Percentiles rank a stretch among this genome's conserved stretches.
phyloP scores from a whole-genome alignment of 2,329 filamentous ascomycete genomes.

The Lizonia empirigonia region DNA sequence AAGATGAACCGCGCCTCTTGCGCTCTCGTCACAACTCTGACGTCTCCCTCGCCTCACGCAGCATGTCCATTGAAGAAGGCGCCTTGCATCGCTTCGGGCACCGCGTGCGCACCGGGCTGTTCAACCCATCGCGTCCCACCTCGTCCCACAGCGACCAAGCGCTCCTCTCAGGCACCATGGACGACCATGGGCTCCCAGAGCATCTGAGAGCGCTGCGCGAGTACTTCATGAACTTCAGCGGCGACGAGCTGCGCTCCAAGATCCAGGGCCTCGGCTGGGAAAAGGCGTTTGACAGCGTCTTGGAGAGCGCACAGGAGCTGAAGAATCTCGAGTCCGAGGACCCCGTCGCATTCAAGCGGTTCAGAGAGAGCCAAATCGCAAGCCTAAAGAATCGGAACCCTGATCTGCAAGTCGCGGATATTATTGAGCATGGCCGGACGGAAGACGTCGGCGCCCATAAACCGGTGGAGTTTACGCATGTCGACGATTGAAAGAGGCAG shows the following conservation, averaged over 20 bases:
- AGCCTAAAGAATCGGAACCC: constrained; percentile 46
- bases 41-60: constrained; percentile 69
- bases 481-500: not conserved
- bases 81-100: constrained; percentile 72
- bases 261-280: constrained; percentile 61
- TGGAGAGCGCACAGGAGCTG: constrained; percentile 70
- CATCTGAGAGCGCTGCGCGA: constrained; percentile 63
- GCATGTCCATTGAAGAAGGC: constrained; percentile 71
- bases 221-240: constrained; percentile 67
- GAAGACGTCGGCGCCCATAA: not conserved
- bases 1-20: constrained; percentile 52
- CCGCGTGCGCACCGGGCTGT: constrained; percentile 67
- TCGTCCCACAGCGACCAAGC: constrained; percentile 26
- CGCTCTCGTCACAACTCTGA: constrained; percentile 67
- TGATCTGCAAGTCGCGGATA: constrained; percentile 15
- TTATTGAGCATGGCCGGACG: not conserved
- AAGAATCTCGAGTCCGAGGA: constrained; percentile 59
- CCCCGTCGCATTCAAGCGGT: constrained; percentile 39
- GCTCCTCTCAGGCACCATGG: constrained; percentile 39
- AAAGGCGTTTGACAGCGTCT: constrained; percentile 65
- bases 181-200: constrained; percentile 44
- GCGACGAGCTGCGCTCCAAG: constrained; percentile 61
- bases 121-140: constrained; percentile 47
- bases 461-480: constrained; percentile 11
- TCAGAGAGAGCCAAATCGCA: constrained; percentile 46